These are phyloP conservation scores for Epichloe sibirici DNA, from an alignment of 2,329 filamentous ascomycete species.

Conservation along the genomic window DNA sequence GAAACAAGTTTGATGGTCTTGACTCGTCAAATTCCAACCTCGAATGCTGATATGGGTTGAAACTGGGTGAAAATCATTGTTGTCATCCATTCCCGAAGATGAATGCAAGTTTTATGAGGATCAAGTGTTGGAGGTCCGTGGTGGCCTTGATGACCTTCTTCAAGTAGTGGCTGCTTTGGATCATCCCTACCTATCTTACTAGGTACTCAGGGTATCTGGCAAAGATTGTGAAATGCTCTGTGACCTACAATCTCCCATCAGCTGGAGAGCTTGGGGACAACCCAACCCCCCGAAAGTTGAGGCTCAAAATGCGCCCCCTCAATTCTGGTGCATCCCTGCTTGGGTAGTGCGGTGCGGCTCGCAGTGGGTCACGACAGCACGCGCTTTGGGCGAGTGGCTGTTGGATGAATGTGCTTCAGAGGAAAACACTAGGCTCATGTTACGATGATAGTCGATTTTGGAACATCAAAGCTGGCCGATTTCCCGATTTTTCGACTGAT, in stretches of 20 bases:
- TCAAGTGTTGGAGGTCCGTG: too few relatives aligned
- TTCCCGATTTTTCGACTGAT: too few relatives aligned
- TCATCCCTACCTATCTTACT: background rate
- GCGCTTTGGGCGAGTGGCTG: background rate
- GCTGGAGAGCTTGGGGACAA: background rate
- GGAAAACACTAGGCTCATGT: background rate
- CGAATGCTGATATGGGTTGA: too few relatives aligned
- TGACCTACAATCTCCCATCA: background rate
- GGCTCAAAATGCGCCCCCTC: conserved; percentile 2
- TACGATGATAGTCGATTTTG: too few relatives aligned
- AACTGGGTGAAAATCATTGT: too few relatives aligned
- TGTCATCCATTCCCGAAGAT: too few relatives aligned
- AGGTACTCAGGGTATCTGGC: background rate
- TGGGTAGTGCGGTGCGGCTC: background rate
- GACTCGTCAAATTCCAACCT: too few relatives aligned
- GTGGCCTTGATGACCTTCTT: too few relatives aligned
- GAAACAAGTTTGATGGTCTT: too few relatives aligned
- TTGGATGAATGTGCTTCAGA: background rate
- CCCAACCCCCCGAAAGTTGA: conserved; percentile 2
- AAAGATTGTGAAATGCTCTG: background rate
- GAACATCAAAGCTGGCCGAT: too few relatives aligned
- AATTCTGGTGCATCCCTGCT: background rate
- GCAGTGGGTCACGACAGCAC: background rate
- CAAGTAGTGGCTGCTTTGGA: background rate
- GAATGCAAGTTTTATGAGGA: too few relatives aligned